These are phyloP conservation scores for Nannizzia gypsea DNA, from an alignment of 2,329 filamentous ascomycete genomes.

Conservation along the genomic window DNA sequence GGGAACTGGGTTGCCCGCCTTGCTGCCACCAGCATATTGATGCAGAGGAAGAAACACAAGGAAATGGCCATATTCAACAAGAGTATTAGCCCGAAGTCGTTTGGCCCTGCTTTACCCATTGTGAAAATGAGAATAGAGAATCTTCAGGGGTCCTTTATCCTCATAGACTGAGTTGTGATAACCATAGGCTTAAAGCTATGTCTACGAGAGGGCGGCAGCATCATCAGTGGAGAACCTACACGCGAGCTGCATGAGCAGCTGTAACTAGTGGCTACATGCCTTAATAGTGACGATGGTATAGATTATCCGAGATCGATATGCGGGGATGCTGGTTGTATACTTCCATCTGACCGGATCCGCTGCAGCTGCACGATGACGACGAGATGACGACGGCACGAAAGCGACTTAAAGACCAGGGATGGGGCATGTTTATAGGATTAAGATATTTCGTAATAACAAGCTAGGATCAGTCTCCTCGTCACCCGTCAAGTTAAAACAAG, in stretches of 20 bases:
- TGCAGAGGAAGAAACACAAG: not conserved
- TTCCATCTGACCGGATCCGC: no score
- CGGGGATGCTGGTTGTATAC: no score
- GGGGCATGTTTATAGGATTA: not conserved
- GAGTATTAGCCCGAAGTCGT: not conserved
- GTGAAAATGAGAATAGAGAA: not conserved
- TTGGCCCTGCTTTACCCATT: not conserved
- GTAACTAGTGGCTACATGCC: no score
- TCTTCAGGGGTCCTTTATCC: not conserved
- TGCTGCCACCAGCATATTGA: conserved; percentile 3
- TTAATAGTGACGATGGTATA: no score
- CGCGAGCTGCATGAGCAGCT: no score
- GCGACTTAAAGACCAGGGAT: not conserved
- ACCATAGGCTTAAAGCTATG: no score
- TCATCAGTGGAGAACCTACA: no score
- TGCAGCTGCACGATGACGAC: no score
- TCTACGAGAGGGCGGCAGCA: no score
- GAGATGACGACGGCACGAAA: not conserved
- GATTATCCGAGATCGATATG: no score
- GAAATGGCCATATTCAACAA: not conserved
- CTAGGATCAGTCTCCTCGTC: not conserved
- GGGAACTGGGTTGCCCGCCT: conserved; percentile 13
- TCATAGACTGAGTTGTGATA: not conserved
- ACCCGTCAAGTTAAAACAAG: not conserved
- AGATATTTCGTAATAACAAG: not conserved